Base-by-base conservation (phyloP, 2,329 filamentous ascomycete genomes). In the Catunica adiposa region DNA sequence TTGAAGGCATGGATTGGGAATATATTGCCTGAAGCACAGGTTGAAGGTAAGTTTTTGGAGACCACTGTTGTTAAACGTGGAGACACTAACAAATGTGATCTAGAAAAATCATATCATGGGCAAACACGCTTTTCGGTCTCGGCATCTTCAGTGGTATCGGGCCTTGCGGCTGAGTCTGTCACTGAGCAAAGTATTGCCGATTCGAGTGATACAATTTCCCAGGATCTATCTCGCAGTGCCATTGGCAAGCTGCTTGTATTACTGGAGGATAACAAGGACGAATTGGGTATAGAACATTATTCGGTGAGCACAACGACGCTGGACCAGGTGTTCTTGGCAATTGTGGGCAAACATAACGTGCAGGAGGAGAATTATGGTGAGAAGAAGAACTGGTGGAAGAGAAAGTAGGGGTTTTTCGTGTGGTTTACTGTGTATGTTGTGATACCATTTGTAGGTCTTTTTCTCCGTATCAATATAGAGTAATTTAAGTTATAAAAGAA, bases 291-390 rank as follows among this genome's bases (percentile, higher is more conserved):
- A 51, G 83, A 87, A 65, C 87, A 94, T 67, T 96, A 90, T 68
- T 88, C 84, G 52, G 87, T 95, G 61, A 85, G 80, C 57, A 86
- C 87, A 23, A 92, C 88, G 17, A 94, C 87, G 15, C 70, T 96
- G 44, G 89, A 96, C 65, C 86, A 95, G 67, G 89, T 96, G 0
- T 96, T 96, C 68, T 68, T 96, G 66, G 77, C 77, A 25, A 92
- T 96, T 64, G 88, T 95, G 0, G 82, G 83, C 1, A 78, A 81
- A 66, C 84, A 94, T 66, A 81, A 89, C 65, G 77, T 90, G 5
- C 73, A 82, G 61, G 87, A 94, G 66, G 89, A 90, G 69, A 76
- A 77, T 22, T 77, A 76, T 53, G 70, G 70, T 14, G 60, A 66
- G 54, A 61, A 60, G 17, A 22, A 22, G 50, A 40, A 31, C 25